A percentile compares a stretch with the other conserved stretches of the same genome.
Evolutionary conservation across 2,329 filamentous ascomycete genomes (phyloP).

Genomic region (Calycina marina): DNA sequence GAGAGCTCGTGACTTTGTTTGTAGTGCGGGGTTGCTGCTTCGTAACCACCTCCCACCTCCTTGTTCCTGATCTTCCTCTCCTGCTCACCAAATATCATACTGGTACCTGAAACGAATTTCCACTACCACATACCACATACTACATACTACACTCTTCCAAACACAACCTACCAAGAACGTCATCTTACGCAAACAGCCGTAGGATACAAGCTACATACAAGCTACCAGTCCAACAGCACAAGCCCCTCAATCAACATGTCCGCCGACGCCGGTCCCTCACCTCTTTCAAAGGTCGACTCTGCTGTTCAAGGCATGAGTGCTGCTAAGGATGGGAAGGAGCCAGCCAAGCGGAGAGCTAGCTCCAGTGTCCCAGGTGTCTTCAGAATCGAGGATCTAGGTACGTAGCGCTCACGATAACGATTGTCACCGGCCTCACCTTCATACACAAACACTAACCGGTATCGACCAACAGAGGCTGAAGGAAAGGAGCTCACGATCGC

Average conservation of each 20-base stretch:
- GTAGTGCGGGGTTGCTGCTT: too few relatives aligned
- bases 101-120: too few relatives aligned
- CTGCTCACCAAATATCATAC: too few relatives aligned
- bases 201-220: too few relatives aligned
- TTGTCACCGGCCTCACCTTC: not conserved
- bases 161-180: too few relatives aligned
- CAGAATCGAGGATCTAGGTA: slow-evolving; percentile 80
- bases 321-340: slow-evolving; percentile 50
- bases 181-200: too few relatives aligned
- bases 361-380: slow-evolving; percentile 59
- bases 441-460: not conserved
- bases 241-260: slow-evolving; percentile 47
- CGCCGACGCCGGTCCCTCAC: slow-evolving; percentile 27
- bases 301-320: slow-evolving; percentile 68
- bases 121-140: too few relatives aligned
- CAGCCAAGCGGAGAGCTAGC: slow-evolving; percentile 50
- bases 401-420: slow-evolving; percentile 21
- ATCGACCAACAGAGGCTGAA: slow-evolving; percentile 48
- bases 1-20: too few relatives aligned
- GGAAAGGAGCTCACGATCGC: slow-evolving; percentile 59
- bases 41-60: too few relatives aligned
- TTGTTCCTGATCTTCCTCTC: too few relatives aligned
- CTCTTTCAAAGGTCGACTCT: slow-evolving; percentile 81
- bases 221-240: too few relatives aligned
- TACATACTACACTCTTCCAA: too few relatives aligned